Conservation (phyloP, 495 filamentous ascomycete genomes). For the Xylona heveae region DNA sequence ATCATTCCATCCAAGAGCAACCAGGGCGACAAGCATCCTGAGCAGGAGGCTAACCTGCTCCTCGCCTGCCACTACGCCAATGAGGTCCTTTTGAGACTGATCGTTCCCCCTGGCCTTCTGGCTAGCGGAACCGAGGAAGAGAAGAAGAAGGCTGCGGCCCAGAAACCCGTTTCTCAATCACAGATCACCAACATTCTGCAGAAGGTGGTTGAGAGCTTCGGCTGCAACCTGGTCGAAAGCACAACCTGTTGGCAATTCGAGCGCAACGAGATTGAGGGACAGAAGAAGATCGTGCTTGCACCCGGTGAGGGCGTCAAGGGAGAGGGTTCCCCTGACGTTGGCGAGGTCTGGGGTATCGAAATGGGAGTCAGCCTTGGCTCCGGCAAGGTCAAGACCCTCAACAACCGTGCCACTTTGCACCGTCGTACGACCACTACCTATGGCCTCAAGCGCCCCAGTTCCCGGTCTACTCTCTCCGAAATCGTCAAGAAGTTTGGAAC, state of each 20-base stretch:
- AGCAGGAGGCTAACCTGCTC: conserved; percentile 65
- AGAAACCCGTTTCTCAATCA: conserved; percentile 58
- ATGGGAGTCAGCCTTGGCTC: conserved; percentile 75
- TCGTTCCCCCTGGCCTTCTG: conserved; percentile 71
- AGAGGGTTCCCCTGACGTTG: conserved; percentile 74
- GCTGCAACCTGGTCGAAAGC: conserved; percentile 85
- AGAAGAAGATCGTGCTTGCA: conserved; percentile 92
- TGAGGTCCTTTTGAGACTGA: conserved; percentile 75
- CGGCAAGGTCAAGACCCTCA: conserved; percentile 81
- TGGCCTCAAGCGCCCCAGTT: conserved; percentile 75
- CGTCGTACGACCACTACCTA: conserved; percentile 81
- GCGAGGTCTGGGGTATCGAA: conserved; percentile 96
- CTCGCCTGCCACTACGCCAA: conserved; percentile 88
- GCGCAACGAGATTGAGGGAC: conserved; percentile 89
- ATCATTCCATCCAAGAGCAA: conserved; percentile 39
- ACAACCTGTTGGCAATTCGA: conserved; percentile 93
- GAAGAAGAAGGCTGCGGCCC: conserved; percentile 63
- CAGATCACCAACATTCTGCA: conserved; percentile 72
- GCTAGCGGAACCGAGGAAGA: conserved; percentile 76
- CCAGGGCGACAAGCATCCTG: conserved; percentile 35
- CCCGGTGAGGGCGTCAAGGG: conserved; percentile 75
- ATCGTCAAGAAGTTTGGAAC: conserved; percentile 89
- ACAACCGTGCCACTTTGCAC: conserved; percentile 76
- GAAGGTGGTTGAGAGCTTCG: conserved; percentile 80
- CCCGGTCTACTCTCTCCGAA: conserved; percentile 75